These are phyloP conservation scores for Moelleriella libera DNA, from an alignment of 2,329 filamentous ascomycete species.

Conservation along the genomic window DNA sequence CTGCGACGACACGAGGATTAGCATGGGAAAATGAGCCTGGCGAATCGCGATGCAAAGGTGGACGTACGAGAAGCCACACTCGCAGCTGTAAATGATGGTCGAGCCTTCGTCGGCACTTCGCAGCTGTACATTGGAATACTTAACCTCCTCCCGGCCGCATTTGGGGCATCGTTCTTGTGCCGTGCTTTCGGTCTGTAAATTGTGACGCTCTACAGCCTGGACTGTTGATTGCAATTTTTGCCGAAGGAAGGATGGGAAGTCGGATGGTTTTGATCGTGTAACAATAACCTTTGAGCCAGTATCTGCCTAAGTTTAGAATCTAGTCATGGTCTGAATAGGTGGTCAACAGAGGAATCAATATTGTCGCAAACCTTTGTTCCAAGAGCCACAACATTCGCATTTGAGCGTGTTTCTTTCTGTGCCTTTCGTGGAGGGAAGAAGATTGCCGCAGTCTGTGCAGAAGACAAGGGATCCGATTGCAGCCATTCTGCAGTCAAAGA, in stretches of 20 bases:
- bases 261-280: slow-evolving; percentile 74
- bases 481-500: slow-evolving; percentile 44
- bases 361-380: slow-evolving; percentile 56
- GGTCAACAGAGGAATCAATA: not conserved
- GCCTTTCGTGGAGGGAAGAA: slow-evolving; percentile 69
- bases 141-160: slow-evolving; percentile 71
- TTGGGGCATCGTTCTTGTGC: slow-evolving; percentile 61
- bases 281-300: slow-evolving; percentile 61
- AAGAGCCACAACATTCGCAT: slow-evolving; percentile 76
- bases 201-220: slow-evolving; percentile 65
- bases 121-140: slow-evolving; percentile 72
- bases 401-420: slow-evolving; percentile 60
- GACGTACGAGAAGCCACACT: slow-evolving; percentile 70
- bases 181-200: slow-evolving; percentile 57
- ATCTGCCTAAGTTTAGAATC: slow-evolving; percentile 30
- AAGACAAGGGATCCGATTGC: slow-evolving; percentile 85
- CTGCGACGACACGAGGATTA: slow-evolving; percentile 10
- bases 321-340: not conserved
- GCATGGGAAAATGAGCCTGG: not conserved
- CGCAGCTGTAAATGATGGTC: slow-evolving; percentile 80
- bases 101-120: slow-evolving; percentile 90
- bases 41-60: slow-evolving; percentile 3
- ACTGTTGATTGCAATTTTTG: slow-evolving; percentile 74
- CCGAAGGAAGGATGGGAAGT: slow-evolving; percentile 81
- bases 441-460: slow-evolving; percentile 83